Percentiles rank a stretch among this genome's conserved stretches.
Evolutionary conservation across 2,329 filamentous ascomycete genomes (phyloP).

Genomic region (Aspergillus aculeatus): DNA sequence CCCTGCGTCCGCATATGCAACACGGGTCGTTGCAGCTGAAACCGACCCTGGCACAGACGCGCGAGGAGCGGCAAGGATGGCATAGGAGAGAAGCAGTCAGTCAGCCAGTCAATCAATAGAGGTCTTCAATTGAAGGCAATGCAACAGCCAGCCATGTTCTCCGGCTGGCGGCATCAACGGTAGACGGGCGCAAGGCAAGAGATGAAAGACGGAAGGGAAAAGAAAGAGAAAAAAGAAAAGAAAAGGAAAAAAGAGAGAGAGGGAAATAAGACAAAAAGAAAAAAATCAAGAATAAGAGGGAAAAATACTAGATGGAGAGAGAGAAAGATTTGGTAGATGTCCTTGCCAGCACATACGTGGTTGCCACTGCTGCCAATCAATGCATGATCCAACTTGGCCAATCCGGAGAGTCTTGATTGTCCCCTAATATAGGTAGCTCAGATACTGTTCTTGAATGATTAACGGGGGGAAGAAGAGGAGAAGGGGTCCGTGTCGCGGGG

Average conservation of each 20-base stretch:
- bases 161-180: neutral
- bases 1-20: conserved; percentile 23
- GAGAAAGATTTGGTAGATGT: neutral
- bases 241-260: too few relatives aligned
- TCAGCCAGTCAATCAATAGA: neutral
- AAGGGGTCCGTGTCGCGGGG: conserved; percentile 6
- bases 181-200: neutral
- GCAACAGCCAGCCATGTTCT: neutral
- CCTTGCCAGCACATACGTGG: conserved; percentile 18
- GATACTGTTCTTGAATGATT: neutral
- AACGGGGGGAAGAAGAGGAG: neutral
- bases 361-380: conserved; percentile 24
- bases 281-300: neutral
- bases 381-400: conserved; percentile 8
- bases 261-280: neutral
- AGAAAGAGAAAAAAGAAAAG: neutral
- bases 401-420: neutral
- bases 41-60: conserved; percentile 9
- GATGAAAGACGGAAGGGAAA: neutral
- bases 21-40: conserved; percentile 27
- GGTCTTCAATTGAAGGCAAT: neutral
- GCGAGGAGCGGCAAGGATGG: conserved; percentile 5
- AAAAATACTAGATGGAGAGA: neutral
- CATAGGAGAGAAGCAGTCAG: neutral
- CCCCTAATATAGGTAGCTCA: neutral